These are phyloP conservation scores for Arabis alpina DNA, from an alignment of 345 rosid genomes.

Conservation along the genomic window DNA sequence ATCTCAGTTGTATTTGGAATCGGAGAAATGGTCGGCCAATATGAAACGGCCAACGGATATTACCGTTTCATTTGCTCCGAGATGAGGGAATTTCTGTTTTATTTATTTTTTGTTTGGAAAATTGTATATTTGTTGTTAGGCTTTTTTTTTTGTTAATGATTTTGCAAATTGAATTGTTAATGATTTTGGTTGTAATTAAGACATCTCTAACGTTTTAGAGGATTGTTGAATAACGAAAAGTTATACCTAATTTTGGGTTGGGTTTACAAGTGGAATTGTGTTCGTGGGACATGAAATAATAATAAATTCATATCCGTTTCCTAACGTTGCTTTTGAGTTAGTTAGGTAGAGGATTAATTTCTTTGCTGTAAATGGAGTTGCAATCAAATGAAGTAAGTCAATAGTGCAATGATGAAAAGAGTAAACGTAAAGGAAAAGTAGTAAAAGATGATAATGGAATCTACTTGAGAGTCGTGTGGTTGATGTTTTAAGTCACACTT, in stretches of 20 bases:
- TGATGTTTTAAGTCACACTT: slow-evolving; percentile 8
- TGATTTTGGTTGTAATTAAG: slow-evolving; percentile 6
- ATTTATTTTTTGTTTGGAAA: not conserved
- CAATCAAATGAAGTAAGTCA: not conserved
- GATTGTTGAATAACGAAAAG: not conserved
- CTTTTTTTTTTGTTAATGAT: not conserved
- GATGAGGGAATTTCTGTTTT: slow-evolving; percentile 43
- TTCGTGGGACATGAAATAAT: slow-evolving; percentile 5
- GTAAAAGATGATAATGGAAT: slow-evolving; percentile 3
- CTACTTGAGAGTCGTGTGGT: not conserved
- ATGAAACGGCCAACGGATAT: slow-evolving; percentile 55
- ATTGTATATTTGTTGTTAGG: slow-evolving; percentile 10
- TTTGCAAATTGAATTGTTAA: not conserved
- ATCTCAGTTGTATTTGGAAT: slow-evolving; percentile 68
- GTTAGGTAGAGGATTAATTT: not conserved
- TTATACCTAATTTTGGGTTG: too few species aligned
- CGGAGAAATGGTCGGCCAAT: slow-evolving; percentile 60
- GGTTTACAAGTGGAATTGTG: not conserved
- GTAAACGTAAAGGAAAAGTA: not conserved
- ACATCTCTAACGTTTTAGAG: not conserved
- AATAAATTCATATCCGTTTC: not conserved
- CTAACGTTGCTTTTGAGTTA: too few species aligned
- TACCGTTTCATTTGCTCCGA: slow-evolving; percentile 67
- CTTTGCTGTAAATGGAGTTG: not conserved
- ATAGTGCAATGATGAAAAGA: not conserved